Evolutionary conservation across 2,329 filamentous ascomycete species (phyloP).

Genomic region (Talaromyces sp.): DNA sequence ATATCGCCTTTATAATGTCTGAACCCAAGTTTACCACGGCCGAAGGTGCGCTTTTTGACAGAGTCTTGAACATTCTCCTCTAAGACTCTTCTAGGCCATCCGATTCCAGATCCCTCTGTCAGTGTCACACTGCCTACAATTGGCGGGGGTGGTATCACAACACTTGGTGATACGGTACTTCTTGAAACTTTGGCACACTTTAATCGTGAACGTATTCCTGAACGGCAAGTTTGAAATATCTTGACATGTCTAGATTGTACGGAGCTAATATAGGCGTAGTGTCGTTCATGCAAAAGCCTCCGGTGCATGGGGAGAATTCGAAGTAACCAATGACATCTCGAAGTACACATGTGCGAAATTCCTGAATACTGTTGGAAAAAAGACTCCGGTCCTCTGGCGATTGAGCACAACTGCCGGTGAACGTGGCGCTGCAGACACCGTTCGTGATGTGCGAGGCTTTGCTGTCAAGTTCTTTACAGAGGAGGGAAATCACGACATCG

Average conservation of each 20-base stretch:
- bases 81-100: constrained; percentile 18
- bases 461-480: constrained; percentile 51
- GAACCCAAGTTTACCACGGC: neutral
- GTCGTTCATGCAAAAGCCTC: constrained; percentile 54
- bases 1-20: neutral
- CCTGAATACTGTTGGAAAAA: constrained; percentile 53
- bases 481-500: constrained; percentile 50
- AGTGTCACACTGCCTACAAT: constrained; percentile 12
- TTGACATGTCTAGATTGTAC: constrained; percentile 23
- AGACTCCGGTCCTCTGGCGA: constrained; percentile 48
- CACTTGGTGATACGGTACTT: constrained; percentile 12
- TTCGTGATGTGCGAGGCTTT: constrained; percentile 50
- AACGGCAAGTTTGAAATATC: constrained; percentile 33
- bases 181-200: constrained; percentile 44
- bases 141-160: constrained; percentile 12
- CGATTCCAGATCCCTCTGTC: constrained; percentile 10
- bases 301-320: constrained; percentile 58
- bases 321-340: constrained; percentile 57
- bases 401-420: constrained; percentile 48
- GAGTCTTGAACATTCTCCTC: neutral
- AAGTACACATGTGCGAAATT: constrained; percentile 56
- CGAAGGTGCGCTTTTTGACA: neutral
- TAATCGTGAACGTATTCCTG: constrained; percentile 58
- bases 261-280: neutral
- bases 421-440: constrained; percentile 46